phyloP scores from a whole-genome alignment of 106 monocot species.

The Chionographis japonica region DNA sequence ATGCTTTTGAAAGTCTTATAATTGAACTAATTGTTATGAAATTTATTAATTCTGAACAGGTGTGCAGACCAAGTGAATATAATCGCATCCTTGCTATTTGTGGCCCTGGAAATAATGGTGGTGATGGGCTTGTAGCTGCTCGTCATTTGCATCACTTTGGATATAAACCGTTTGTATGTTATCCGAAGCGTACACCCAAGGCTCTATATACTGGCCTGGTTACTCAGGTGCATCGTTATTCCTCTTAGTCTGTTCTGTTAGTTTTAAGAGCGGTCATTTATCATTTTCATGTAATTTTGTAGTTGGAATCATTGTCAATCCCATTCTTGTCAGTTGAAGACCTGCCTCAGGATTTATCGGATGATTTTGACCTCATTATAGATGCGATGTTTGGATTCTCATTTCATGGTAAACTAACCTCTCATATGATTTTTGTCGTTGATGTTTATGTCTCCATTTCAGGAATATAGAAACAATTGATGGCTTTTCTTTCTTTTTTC shows the following conservation, averaged over 20 bases:
- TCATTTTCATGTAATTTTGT: conserved; percentile 24
- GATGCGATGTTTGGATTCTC: conserved; percentile 98
- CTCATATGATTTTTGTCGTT: conserved; percentile 7
- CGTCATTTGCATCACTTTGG: conserved; percentile 93
- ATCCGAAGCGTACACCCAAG: conserved; percentile 82
- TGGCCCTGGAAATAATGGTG: conserved; percentile 99
- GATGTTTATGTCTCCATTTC: background rate
- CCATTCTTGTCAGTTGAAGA: conserved; percentile 79
- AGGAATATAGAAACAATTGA: no score
- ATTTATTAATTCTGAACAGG: conserved; percentile 30
- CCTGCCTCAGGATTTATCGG: conserved; percentile 60
- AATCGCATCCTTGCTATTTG: conserved; percentile 64
- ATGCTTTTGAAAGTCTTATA: background rate
- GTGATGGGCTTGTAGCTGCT: conserved; percentile 94
- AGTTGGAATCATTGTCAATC: conserved; percentile 77
- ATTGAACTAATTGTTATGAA: background rate
- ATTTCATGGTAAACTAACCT: conserved; percentile 68
- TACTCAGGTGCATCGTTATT: conserved; percentile 50
- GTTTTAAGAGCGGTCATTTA: background rate
- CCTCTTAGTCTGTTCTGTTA: background rate
- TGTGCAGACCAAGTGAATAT: conserved; percentile 68
- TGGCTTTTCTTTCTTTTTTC: no score
- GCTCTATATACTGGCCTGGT: conserved; percentile 77
- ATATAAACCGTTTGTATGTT: conserved; percentile 71
- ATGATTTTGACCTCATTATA: conserved; percentile 75